Percentiles rank a stretch among this genome's conserved stretches.
Conservation (phyloP, 2,329 filamentous ascomycete species). For the Trichoderma brevicompactum region DNA sequence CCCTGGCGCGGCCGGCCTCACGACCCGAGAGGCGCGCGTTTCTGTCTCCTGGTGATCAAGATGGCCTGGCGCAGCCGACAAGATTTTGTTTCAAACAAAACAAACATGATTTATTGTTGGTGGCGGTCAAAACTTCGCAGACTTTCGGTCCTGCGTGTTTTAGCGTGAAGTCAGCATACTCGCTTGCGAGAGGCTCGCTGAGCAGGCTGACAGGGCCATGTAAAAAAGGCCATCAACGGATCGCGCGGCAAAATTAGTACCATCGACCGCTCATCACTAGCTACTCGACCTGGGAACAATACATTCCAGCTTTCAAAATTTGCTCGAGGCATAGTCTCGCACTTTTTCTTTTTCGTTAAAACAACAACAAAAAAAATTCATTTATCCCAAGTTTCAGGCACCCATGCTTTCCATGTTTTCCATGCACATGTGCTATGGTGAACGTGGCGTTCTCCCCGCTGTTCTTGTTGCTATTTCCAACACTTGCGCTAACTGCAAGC, state of each 20-base stretch:
- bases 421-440: too few species aligned
- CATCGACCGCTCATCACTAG: too few species aligned
- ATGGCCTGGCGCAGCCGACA: slow-evolving; percentile 12
- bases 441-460: too few species aligned
- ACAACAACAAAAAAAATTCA: too few species aligned
- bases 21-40: slow-evolving; percentile 10
- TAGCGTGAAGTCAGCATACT: not conserved
- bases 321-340: too few species aligned
- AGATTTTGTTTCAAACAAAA: not conserved
- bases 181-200: not conserved
- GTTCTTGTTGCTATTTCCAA: too few species aligned
- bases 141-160: not conserved
- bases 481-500: too few species aligned
- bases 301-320: too few species aligned
- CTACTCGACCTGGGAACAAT: too few species aligned
- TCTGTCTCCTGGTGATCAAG: not conserved
- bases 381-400: too few species aligned
- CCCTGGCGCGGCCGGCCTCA: slow-evolving; percentile 6
- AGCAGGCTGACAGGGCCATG: slow-evolving; percentile 1
- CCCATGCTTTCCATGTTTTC: too few species aligned
- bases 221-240: not conserved
- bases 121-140: not conserved
- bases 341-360: too few species aligned
- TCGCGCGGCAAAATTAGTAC: slow-evolving; percentile 16
- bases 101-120: not conserved